A percentile compares a stretch with the other conserved stretches of the same genome.
phyloP scores from a whole-genome alignment of 257 asterid genomes.

The Rauvolfia tetraphylla region DNA sequence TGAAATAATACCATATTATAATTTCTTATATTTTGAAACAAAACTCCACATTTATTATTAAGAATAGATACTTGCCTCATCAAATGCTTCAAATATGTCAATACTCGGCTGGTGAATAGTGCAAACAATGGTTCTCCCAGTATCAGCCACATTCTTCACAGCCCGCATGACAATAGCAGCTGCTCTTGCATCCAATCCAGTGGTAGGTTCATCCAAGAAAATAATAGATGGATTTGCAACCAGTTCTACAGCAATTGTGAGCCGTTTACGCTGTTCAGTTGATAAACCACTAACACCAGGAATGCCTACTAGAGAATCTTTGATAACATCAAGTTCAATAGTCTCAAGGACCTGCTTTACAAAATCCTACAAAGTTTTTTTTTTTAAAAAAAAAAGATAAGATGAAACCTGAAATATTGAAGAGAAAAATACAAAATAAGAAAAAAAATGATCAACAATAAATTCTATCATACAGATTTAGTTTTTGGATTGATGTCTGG shows the following conservation, averaged over 20 bases:
- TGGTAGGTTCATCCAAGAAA: constrained; percentile 63
- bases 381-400: not conserved
- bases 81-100: constrained; percentile 57
- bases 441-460: no score
- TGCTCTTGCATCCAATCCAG: constrained; percentile 61
- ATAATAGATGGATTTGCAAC: constrained; percentile 65
- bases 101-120: constrained; percentile 65
- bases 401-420: not conserved
- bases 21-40: not conserved
- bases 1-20: not conserved
- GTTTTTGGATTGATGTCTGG: constrained; percentile 38
- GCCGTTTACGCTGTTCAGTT: constrained; percentile 56
- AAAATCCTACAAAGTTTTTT: constrained; percentile 42
- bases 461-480: constrained; percentile 31
- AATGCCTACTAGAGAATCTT: constrained; percentile 49
- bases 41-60: not conserved
- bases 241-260: constrained; percentile 58
- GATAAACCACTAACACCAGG: constrained; percentile 51
- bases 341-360: constrained; percentile 54
- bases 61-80: constrained; percentile 11
- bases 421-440: not conserved
- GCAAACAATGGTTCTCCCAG: constrained; percentile 60
- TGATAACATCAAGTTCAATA: constrained; percentile 49
- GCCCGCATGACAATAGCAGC: constrained; percentile 65
- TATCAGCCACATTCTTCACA: constrained; percentile 48